phyloP scores from a whole-genome alignment of 2,329 filamentous ascomycete genomes.

The Neurospora sp. region DNA sequence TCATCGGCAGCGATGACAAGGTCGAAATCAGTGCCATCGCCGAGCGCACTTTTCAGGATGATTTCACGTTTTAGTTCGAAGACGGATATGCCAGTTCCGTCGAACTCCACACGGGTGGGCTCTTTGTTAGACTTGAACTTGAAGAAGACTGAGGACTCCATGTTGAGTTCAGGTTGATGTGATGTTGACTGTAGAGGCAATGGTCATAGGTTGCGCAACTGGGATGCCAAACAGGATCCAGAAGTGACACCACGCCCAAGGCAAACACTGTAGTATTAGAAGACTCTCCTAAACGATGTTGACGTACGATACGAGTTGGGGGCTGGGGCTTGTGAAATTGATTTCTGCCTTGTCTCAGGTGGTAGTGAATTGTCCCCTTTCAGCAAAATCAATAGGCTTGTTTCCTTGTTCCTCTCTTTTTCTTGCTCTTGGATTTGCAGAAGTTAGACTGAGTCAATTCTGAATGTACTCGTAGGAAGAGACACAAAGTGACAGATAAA shows the following conservation, averaged over 20 bases:
- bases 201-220: constrained; percentile 6
- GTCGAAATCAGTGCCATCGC: constrained; percentile 94
- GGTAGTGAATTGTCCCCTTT: constrained; percentile 13
- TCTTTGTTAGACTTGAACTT: constrained; percentile 99
- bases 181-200: constrained; percentile 1
- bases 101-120: constrained; percentile 86
- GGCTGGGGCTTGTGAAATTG: constrained; percentile 9
- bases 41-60: constrained; percentile 84
- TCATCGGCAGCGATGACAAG: constrained; percentile 90
- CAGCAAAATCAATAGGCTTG: constrained; percentile 11
- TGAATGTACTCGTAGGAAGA: constrained; percentile 36
- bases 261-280: constrained; percentile 14
- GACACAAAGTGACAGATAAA: constrained; percentile 23
- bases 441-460: constrained; percentile 38
- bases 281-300: constrained; percentile 1
- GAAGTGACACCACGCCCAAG: constrained; percentile 8
- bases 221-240: constrained; percentile 3
- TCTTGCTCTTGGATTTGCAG: constrained; percentile 26
- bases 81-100: constrained; percentile 94
- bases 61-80: constrained; percentile 99
- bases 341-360: constrained; percentile 3
- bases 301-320: constrained; percentile 12
- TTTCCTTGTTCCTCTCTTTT: constrained; percentile 20
- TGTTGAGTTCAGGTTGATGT: constrained; percentile 33
- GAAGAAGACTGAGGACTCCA: constrained; percentile 98